These are phyloP conservation scores for Mycena kentingensis DNA, from an alignment of 768 basidiomycete species.

Conservation along the genomic window DNA sequence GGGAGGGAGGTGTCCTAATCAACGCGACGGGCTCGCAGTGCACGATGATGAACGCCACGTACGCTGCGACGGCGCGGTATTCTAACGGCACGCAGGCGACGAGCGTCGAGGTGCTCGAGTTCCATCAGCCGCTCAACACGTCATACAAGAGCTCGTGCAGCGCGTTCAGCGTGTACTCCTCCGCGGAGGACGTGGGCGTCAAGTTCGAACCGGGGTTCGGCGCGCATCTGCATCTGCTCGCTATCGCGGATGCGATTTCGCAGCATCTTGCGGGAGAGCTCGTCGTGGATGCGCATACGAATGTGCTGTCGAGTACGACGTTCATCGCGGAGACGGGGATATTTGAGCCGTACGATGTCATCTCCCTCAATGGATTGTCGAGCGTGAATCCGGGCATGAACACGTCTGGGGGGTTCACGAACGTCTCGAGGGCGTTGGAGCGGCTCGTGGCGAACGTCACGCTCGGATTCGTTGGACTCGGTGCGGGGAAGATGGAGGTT, in stretches of 20 bases:
- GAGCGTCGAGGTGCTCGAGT: constrained; percentile 1
- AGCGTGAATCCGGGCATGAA: constrained; percentile 2
- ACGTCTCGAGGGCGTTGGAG: constrained; percentile 10
- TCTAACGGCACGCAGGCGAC: constrained; percentile 7
- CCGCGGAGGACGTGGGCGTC: neutral
- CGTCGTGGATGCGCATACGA: neutral
- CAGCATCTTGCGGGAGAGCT: constrained; percentile 4
- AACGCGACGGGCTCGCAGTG: constrained; percentile 8
- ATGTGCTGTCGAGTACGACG: constrained; percentile 1
- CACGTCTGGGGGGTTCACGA: constrained; percentile 1
- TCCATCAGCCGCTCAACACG: constrained; percentile 6
- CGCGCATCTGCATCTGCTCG: constrained; percentile 4
- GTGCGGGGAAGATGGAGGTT: constrained; percentile 2
- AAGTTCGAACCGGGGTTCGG: constrained; percentile 7
- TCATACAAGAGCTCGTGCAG: neutral
- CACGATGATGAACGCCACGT: constrained; percentile 9
- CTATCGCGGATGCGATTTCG: constrained; percentile 11
- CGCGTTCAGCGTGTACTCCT: neutral
- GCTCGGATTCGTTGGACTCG: constrained; percentile 3
- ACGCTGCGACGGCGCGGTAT: constrained; percentile 3
- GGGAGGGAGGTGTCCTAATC: too few relatives aligned
- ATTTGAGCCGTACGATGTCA: constrained; percentile 1
- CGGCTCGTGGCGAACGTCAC: constrained; percentile 11
- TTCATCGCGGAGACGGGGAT: constrained; percentile 6
- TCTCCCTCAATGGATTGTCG: neutral